These are phyloP conservation scores for Lyophyllum atratum DNA, from an alignment of 768 basidiomycete genomes.

Conservation along the genomic window DNA sequence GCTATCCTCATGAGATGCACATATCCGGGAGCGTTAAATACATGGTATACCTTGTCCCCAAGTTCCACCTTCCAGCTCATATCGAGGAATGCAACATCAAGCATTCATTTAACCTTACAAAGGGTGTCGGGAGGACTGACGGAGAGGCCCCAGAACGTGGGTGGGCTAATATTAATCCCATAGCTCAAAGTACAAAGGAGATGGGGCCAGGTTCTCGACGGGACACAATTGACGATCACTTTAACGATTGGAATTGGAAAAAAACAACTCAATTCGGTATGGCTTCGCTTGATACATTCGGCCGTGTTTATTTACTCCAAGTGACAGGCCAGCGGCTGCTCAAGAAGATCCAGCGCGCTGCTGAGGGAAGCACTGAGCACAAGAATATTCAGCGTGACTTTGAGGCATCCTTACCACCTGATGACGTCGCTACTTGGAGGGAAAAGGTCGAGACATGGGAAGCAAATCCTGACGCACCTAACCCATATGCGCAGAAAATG, in stretches of 20 bases:
- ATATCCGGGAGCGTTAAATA: background rate
- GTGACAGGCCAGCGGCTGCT: background rate
- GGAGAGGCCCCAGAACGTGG: conserved; percentile 21
- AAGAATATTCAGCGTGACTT: background rate
- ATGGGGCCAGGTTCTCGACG: conserved; percentile 24
- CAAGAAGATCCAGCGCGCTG: conserved; percentile 1
- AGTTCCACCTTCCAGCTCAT: conserved; percentile 30
- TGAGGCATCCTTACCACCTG: background rate
- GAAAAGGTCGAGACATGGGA: background rate
- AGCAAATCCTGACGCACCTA: background rate
- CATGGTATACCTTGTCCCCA: conserved; percentile 23
- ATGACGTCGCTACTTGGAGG: background rate
- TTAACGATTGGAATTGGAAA: too few species aligned
- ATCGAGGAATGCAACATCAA: conserved; percentile 14
- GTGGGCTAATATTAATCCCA: conserved; percentile 23
- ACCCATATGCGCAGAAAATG: background rate
- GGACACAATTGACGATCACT: too few species aligned
- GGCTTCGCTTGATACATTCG: too few species aligned
- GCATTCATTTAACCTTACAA: conserved; percentile 24
- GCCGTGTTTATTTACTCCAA: too few species aligned
- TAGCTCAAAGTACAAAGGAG: conserved; percentile 20
- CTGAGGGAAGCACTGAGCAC: background rate
- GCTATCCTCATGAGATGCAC: background rate
- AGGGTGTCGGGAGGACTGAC: too few species aligned
- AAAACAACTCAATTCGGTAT: too few species aligned